These are phyloP conservation scores for Tetrapisispora namnaoensis DNA, from an alignment of 805 yeast species.

Conservation along the genomic window DNA sequence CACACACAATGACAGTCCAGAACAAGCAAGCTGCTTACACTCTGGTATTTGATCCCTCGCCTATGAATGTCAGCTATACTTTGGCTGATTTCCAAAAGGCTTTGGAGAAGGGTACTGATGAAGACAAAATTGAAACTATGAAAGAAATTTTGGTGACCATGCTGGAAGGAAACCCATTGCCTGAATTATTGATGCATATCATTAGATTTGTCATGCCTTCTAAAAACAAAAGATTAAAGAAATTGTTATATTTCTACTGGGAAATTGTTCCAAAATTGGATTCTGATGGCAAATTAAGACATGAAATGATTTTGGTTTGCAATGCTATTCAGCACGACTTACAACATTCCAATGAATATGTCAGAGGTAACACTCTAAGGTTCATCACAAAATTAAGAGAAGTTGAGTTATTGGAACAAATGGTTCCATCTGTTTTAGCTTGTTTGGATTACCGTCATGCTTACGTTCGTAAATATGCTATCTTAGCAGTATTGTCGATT, in stretches of 20 bases:
- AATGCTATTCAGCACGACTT: slow-evolving; percentile 95
- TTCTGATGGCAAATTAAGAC: slow-evolving; percentile 81
- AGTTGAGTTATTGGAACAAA: slow-evolving; percentile 87
- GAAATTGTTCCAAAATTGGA: slow-evolving; percentile 93
- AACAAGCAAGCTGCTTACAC: slow-evolving; percentile 49
- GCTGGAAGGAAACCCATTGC: slow-evolving; percentile 88
- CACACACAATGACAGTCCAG: slow-evolving; percentile 11
- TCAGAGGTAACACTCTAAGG: slow-evolving; percentile 90
- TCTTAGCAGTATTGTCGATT: slow-evolving; percentile 78
- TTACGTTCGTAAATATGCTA: slow-evolving; percentile 94
- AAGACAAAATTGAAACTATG: slow-evolving; percentile 82
- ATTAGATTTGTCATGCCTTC: slow-evolving; percentile 97
- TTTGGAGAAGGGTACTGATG: slow-evolving; percentile 85
- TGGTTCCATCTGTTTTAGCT: slow-evolving; percentile 83
- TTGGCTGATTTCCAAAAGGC: slow-evolving; percentile 63
- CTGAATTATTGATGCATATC: slow-evolving; percentile 90
- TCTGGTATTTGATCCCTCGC: slow-evolving; percentile 65
- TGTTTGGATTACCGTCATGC: slow-evolving; percentile 96
- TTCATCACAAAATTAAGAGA: slow-evolving; percentile 85
- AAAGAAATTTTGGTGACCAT: slow-evolving; percentile 73
- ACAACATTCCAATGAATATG: slow-evolving; percentile 95
- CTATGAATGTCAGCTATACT: slow-evolving; percentile 49
- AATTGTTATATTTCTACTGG: slow-evolving; percentile 91
- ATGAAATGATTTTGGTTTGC: slow-evolving; percentile 97
- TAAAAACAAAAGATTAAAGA: slow-evolving; percentile 80